A percentile compares a stretch with the other conserved stretches of the same genome.
Evolutionary conservation across 2,329 filamentous ascomycete species (phyloP).

Genomic region (Epichloe typhina): DNA sequence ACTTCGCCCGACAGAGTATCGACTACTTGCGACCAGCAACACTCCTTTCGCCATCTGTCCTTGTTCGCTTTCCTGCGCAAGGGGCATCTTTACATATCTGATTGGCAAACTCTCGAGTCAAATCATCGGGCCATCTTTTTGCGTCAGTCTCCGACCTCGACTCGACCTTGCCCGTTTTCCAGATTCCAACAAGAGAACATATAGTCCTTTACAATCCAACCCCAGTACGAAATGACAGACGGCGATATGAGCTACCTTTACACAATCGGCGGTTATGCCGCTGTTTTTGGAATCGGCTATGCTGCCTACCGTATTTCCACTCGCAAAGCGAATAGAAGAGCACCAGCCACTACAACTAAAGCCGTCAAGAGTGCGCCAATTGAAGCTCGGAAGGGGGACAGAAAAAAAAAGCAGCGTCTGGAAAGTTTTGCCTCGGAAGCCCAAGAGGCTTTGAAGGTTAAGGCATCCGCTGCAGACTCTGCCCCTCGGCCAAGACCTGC

Average conservation of each 20-base stretch:
- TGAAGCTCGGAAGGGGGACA: constrained; percentile 27
- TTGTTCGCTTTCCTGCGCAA: not conserved
- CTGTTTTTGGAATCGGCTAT: constrained; percentile 24
- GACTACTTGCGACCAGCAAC: not conserved
- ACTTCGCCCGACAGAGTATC: not conserved
- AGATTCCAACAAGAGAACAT: not conserved
- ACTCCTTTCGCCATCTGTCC: not conserved
- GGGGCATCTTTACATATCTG: not conserved
- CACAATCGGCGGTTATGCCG: constrained; percentile 24
- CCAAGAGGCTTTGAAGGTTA: constrained; percentile 26
- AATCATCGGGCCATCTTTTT: not conserved
- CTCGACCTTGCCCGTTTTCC: not conserved
- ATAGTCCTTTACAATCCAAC: not conserved
- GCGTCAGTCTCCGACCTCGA: not conserved
- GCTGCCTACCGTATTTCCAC: constrained; percentile 23
- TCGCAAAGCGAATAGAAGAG: constrained; percentile 19
- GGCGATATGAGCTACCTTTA: constrained; percentile 21
- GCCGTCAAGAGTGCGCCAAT: constrained; percentile 15
- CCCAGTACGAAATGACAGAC: constrained; percentile 18
- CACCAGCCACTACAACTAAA: constrained; percentile 16
- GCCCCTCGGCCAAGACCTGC: constrained; percentile 7
- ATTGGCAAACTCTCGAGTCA: not conserved
- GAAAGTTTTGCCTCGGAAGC: constrained; percentile 26
- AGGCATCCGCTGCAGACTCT: constrained; percentile 13
- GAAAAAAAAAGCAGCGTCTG: constrained; percentile 33